phyloP scores from a whole-genome alignment of 2,329 filamentous ascomycete genomes.

The Fusarium beomiforme region DNA sequence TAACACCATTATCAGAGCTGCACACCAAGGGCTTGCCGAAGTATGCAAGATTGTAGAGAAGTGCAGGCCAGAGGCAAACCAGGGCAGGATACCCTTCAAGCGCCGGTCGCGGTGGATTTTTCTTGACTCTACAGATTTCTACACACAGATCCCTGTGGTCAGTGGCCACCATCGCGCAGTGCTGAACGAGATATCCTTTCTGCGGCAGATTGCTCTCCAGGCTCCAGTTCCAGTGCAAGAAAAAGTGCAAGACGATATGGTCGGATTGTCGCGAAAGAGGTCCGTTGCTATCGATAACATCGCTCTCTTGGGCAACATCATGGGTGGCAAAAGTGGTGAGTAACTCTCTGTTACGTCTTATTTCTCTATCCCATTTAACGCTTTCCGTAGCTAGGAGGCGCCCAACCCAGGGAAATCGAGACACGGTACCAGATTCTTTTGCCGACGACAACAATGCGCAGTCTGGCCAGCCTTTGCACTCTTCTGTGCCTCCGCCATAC shows the following conservation, averaged over 20 bases:
- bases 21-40: slow-evolving; percentile 40
- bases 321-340: slow-evolving; percentile 11
- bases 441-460: neutral
- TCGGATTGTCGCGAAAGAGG: neutral
- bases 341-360: neutral
- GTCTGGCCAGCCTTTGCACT: neutral
- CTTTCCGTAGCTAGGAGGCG: neutral
- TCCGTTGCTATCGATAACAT: slow-evolving; percentile 12
- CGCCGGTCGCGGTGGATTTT: slow-evolving; percentile 39
- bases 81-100: slow-evolving; percentile 28
- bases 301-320: slow-evolving; percentile 18
- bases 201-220: slow-evolving; percentile 18
- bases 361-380: neutral
- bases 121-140: slow-evolving; percentile 36
- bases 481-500: neutral
- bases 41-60: slow-evolving; percentile 44
- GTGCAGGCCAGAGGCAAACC: slow-evolving; percentile 37
- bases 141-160: slow-evolving; percentile 36
- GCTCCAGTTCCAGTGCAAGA: neutral
- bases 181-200: slow-evolving; percentile 41
- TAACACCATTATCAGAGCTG: slow-evolving; percentile 42
- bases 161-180: slow-evolving; percentile 41
- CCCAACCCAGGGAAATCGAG: neutral
- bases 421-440: neutral
- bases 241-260: neutral